These are phyloP conservation scores for Dendrostoma leiphaemia DNA, from an alignment of 2,329 filamentous ascomycete genomes.

Conservation along the genomic window DNA sequence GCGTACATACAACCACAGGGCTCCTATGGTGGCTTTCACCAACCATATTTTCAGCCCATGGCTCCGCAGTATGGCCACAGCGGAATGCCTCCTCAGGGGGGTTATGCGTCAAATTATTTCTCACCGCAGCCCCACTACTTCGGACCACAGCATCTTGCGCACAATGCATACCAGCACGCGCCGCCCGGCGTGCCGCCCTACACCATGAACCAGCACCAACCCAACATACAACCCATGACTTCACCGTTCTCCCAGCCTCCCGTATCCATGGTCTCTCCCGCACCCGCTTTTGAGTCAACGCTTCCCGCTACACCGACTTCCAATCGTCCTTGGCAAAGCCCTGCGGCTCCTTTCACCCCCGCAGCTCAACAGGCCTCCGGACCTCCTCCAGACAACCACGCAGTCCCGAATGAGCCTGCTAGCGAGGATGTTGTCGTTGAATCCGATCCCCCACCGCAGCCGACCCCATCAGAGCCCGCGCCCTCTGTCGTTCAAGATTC, in stretches of 20 bases:
- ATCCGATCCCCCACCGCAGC: slow-evolving; percentile 27
- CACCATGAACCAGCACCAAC: not conserved
- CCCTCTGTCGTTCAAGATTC: slow-evolving; percentile 35
- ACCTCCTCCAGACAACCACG: not conserved
- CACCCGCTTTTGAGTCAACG: slow-evolving; percentile 36
- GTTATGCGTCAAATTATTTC: slow-evolving; percentile 47
- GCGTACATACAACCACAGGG: slow-evolving; percentile 51
- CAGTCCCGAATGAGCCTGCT: not conserved
- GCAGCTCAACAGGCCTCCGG: not conserved
- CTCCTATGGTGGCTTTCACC: slow-evolving; percentile 47
- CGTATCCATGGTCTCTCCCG: slow-evolving; percentile 37
- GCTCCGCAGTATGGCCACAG: slow-evolving; percentile 60
- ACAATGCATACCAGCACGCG: slow-evolving; percentile 52
- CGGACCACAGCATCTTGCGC: slow-evolving; percentile 34
- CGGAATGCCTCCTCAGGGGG: slow-evolving; percentile 41
- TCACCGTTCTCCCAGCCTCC: slow-evolving; percentile 31
- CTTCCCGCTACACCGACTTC: slow-evolving; percentile 53
- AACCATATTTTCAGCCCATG: slow-evolving; percentile 36
- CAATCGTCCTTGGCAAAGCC: slow-evolving; percentile 42
- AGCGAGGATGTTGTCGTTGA: not conserved
- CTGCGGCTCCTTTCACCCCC: slow-evolving; percentile 37
- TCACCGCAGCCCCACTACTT: slow-evolving; percentile 48
- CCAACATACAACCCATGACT: not conserved
- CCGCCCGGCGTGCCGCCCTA: slow-evolving; percentile 31
- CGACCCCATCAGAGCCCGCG: slow-evolving; percentile 29